Base-by-base conservation (phyloP, 495 filamentous ascomycete species). In the Annulohypoxylon nitens region DNA sequence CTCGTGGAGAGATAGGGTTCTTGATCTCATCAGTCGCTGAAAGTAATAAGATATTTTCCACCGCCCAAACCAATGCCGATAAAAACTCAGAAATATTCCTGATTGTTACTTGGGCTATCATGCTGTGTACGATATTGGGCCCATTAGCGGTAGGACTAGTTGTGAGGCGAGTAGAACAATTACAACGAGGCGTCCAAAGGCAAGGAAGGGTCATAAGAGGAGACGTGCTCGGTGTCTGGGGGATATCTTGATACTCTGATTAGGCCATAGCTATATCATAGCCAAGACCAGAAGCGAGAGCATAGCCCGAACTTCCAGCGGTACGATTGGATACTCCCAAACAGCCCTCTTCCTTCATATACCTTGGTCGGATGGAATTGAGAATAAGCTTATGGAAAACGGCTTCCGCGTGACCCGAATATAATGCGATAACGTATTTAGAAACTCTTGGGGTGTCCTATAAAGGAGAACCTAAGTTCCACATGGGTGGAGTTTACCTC, bases 1-100 rank as follows among this genome's bases (percentile, higher is more conserved):
- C 93, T 0, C 86, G 92, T 37, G 93, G 93, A 2, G 93, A 97
- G 75, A 91, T 95, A 26, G 92, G 92, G 0, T 93, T 93, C 63
- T 80, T 95, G 20, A 92, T 96, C 66, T 89, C 92, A 5, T 89
- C 92, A 2, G 78, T 93, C 3, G 91, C 90, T 0, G 81, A 91
- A 61, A 86, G 85, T 10, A 76, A 86, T 25, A 87, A 89, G 0
- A 84, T 90, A n/a, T 90, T 91, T 69, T 14, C 39, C 39, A 70
- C 67, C 4, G 63, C 66, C 0, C 67, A 69, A 4, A 45, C 75
- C 0, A 71, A 75, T 10, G 79, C 87, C 4, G 30, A 41, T 2
- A 69, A 70, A 2, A 50, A 25, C 20, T 75, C 76, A 0, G 76
- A 78, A 36, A 76, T 83, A 5, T 95, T 92, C 73, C 79, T 94